Base-by-base conservation (phyloP, 2,329 filamentous ascomycete species). In the Sarocladiaceae sp. region DNA sequence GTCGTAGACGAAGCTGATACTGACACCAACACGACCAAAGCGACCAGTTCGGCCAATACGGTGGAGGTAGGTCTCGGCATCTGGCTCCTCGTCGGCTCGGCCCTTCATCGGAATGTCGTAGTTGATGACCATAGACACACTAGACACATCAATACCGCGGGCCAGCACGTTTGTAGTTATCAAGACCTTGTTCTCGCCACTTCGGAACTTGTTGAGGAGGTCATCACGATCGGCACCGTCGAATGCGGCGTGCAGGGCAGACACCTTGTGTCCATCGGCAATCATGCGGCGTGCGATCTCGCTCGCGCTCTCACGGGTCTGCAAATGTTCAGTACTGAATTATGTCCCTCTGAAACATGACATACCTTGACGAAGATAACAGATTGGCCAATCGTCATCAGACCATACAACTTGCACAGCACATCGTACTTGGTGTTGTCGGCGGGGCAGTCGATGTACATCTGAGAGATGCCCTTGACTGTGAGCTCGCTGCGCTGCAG, bases 141-240 rank as follows among this genome's bases (percentile, higher is more conserved):
- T 94, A 65, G 61, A 97, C 70, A 82, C 78, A 59, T 98, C 93
- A 57, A 98, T 97, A 61, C 93, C 93, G 59, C 93, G 89, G 7
- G 93, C 87, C 47, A 98, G 78, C 29, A 98, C 90, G 59, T 98
- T 98, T 54, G 93, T 98, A 1, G 93, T 94, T 59, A 98, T 96
- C 50, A 98, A 82, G 7, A 98, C 93, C 70, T 98, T 98, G 58
- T 88, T 88, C 47, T 83, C 77, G 31, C 91, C 91, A 34, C 70
- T 78, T 47, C 93, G 83, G 78, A 98, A 98, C 46, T 85, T 78
- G 58, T 91, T 81, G 49, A 98, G 83, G 49, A 97, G 78, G 1
- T 75, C 68, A 57, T 98, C 93, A 66, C 93, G 85, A 57, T 90
- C 83, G 26, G 68, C 68, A 20, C 89, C 90, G 51, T 97, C 90